Evolutionary conservation across 345 rosid species (phyloP).

Genomic region (Citrus australasica): DNA sequence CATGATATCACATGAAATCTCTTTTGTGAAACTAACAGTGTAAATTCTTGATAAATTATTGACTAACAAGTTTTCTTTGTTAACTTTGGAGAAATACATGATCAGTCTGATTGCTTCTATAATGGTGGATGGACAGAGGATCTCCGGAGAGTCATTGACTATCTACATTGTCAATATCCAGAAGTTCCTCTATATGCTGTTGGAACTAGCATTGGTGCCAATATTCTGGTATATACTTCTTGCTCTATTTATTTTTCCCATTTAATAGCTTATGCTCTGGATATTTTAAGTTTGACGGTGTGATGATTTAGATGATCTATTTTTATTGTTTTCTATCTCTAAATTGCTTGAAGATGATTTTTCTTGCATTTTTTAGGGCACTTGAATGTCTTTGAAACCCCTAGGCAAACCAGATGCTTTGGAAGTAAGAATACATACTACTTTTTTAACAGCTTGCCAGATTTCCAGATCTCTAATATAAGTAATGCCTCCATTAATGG

Average conservation of each 20-base stretch:
- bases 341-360: background rate
- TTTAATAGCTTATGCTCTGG: background rate
- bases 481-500: background rate
- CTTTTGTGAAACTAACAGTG: background rate
- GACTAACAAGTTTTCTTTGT: conserved; percentile 15
- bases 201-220: conserved; percentile 46
- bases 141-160: conserved; percentile 21
- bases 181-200: conserved; percentile 39
- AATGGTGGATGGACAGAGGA: conserved; percentile 50
- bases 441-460: background rate
- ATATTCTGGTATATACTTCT: conserved; percentile 32
- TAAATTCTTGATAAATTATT: background rate
- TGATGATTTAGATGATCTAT: background rate
- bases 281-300: background rate
- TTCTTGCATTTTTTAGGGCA: background rate
- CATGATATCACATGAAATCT: background rate
- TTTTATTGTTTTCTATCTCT: background rate
- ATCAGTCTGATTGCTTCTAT: conserved; percentile 46
- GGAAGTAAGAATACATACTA: background rate
- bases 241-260: background rate
- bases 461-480: background rate
- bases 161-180: conserved; percentile 26
- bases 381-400: background rate
- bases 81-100: conserved; percentile 17
- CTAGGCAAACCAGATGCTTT: background rate